Conservation (phyloP, 495 filamentous ascomycete species). For the Oidiodendron maius region DNA sequence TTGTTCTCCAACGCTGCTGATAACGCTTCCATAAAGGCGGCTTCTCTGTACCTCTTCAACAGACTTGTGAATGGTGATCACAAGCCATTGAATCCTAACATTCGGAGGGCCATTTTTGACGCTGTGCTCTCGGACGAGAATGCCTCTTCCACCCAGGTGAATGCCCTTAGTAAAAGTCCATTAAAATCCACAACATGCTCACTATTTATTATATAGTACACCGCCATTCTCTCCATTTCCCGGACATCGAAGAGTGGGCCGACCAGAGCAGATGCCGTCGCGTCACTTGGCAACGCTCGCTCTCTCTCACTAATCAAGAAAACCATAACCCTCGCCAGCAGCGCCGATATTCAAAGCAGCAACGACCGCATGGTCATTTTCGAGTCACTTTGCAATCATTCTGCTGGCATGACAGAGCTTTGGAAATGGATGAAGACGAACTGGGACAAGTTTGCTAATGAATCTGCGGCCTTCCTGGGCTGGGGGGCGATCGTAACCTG, state of each 20-base stretch:
- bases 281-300: not conserved
- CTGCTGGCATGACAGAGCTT: not conserved
- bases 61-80: slow-evolving; percentile 62
- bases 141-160: too few species aligned
- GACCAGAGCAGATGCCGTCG: not conserved
- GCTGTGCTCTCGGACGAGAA: too few species aligned
- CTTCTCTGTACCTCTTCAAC: slow-evolving; percentile 71
- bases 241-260: too few species aligned
- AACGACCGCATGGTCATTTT: too few species aligned
- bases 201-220: not conserved
- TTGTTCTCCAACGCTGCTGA: slow-evolving; percentile 62
- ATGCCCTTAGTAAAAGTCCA: not conserved
- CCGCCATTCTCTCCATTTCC: too few species aligned
- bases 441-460: not conserved
- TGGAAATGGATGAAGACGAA: slow-evolving; percentile 6
- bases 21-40: slow-evolving; percentile 52
- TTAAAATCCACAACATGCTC: not conserved
- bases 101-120: slow-evolving; percentile 31
- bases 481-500: slow-evolving; percentile 61
- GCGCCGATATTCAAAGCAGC: not conserved
- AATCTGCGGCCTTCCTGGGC: not conserved
- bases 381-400: not conserved
- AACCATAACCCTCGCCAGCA: not conserved
- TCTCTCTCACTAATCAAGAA: not conserved
- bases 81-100: slow-evolving; percentile 66